A percentile compares a stretch with the other conserved stretches of the same genome.
Evolutionary conservation across 2,329 filamentous ascomycete genomes (phyloP).

Genomic region (Talaromyces sp.): DNA sequence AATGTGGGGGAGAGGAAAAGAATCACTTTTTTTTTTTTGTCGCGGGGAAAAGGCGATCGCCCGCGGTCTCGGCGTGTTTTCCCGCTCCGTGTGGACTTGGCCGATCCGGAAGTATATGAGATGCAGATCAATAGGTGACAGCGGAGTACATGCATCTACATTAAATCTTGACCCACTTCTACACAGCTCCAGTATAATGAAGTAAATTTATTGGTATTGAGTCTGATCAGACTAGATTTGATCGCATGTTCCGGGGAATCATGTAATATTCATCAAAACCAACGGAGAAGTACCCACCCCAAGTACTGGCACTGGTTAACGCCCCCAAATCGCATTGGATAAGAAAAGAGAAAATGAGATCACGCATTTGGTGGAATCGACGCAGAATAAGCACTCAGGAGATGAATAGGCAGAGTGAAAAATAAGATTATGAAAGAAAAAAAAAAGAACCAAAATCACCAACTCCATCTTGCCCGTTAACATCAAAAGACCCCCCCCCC

Average conservation of each 20-base stretch:
- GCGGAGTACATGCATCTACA: not conserved
- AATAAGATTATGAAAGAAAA: slow-evolving; percentile 9
- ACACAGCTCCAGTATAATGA: not conserved
- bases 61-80: slow-evolving; percentile 16
- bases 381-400: slow-evolving; percentile 3
- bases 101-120: not conserved
- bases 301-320: slow-evolving; percentile 20
- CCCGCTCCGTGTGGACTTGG: slow-evolving; percentile 19
- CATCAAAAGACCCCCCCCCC: slow-evolving; percentile 18
- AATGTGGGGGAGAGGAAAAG: slow-evolving; percentile 8
- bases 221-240: not conserved
- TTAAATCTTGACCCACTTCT: not conserved
- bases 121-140: slow-evolving; percentile 4
- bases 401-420: slow-evolving; percentile 2
- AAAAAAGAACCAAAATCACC: slow-evolving; percentile 23
- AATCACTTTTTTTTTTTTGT: slow-evolving; percentile 6
- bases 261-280: slow-evolving; percentile 22
- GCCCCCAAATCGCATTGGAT: slow-evolving; percentile 8
- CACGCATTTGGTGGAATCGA: not conserved
- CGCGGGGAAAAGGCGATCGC: slow-evolving; percentile 21
- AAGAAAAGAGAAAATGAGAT: not conserved
- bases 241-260: slow-evolving; percentile 16
- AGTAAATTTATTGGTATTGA: not conserved
- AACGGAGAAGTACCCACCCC: slow-evolving; percentile 12
- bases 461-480: slow-evolving; percentile 30